Evolutionary conservation across 73 alveolate genomes (phyloP), one percentile per base, ranked within the genome.

Genomic region (Blepharisma stoltei): DNA sequence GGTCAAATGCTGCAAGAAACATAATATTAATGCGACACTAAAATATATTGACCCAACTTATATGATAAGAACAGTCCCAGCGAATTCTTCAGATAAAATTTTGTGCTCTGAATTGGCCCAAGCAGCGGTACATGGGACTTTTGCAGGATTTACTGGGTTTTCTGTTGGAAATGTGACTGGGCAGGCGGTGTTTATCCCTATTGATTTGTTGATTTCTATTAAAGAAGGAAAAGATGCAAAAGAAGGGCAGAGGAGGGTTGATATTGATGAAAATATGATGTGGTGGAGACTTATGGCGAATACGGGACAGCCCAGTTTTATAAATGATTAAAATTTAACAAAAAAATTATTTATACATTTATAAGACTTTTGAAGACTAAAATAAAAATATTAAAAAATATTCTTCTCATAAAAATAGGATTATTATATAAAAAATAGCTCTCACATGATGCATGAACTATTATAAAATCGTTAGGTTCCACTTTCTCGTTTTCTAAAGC

Each of bases 21-120:
- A 93, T 8, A 83, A 44, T 25, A 83, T 83, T 78, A 54, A 55
- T 45, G 78, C 77, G 6, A 78, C 86, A 6, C 83, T 83, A 25
- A 83, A 96, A 82, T 95, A 96, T 85, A 97, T 97, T 78, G 99
- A 97, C 83, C 99, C 99, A 2, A 96, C 99, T 27, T 97, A 97
- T 88, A 96, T 93, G 76, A 96, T 97, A 67, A 90, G 99, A 73
- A 81, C 97, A 45, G 94, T 87, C 54, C 92, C 94, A 0, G 93
- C 98, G 14, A 95, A 95, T 89, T 89, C 96, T 76, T 95, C 86
- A 71, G 98, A 94, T 81, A 90, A 93, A 53, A 92, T 88, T 21
- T 76, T 94, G 90, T 94, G 99, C 86, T 87, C 97, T 67, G 32
- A 78, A 79, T 76, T 83, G 45, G 90, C 90, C 6, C 45, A 83